Base-by-base conservation (phyloP, 768 basidiomycete genomes). In the Psilocybe sp. region DNA sequence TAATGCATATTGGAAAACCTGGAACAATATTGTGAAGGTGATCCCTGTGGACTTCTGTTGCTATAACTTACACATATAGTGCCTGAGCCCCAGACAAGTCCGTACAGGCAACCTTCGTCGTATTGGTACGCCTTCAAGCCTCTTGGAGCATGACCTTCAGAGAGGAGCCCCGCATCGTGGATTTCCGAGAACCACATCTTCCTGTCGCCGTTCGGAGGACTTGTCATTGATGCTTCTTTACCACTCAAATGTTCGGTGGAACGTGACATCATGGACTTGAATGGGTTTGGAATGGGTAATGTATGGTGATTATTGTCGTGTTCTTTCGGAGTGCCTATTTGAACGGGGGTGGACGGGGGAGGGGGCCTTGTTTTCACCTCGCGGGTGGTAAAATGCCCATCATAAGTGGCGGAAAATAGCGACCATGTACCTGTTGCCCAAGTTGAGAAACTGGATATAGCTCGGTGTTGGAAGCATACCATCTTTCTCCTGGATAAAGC, bases 201-300 rank as follows among this genome's bases (percentile, higher is more conserved):
- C 32, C 50, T 28, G 12, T 46, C 49, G 35, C 52, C 43, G 45
- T 23, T 47, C 34, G 34, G 14, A 5, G 13, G 39, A n/a, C 28
- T 23, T 31, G n/a, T 14, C 1, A 13, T 16, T 15, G 58, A 28
- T 40, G 50, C 51, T 49, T 66, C 57, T 31, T 61, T 35, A 14
- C 54, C 14, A 47, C 56, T 39, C 3, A 78, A 44, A 46, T 73
- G 69, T 28, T 86, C 85, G 0, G 71, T 58, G n/a, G 80, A 79
- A n/a, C 62, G 71, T 20, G 68, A 68, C 47, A 72, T 71, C 12
- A 80, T 71, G 1, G 73, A 68, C 60, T 82, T 89, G 71, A 89
- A 83, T 3, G 82, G 77, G 52, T 82, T 85, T 6, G 84, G 72
- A n/a, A 87, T 66, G 36, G 56, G 53, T 20, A 81, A 46, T 31